Evolutionary conservation across 176 grass and related monocot species (phyloP), one percentile per base, ranked within the genome.

Genomic region (Zizania latifolia): DNA sequence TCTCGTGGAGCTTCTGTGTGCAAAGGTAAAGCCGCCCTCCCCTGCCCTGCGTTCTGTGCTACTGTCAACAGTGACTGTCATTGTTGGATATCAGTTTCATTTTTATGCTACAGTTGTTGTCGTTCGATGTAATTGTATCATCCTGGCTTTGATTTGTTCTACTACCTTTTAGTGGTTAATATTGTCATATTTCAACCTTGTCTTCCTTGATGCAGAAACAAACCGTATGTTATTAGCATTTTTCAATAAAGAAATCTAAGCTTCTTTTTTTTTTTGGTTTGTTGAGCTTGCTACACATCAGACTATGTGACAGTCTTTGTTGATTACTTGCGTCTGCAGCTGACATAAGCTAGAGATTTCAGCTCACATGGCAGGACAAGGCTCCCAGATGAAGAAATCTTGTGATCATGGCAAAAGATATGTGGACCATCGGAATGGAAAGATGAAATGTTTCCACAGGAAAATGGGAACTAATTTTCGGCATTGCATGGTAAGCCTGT

Each of bases 381-480:
- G 23, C 55, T 83, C 68, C 59, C 30, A 12, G 8, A 29, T 56
- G 28, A 48, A 34, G 48, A 63, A 33, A 70, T 41, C 39, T 32
- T 72, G 31, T 34, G 56, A 19, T 50, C 13, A n/a, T 30, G 53
- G 26, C 35, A 71, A 61, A 15, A 55, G 26, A 62, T 41, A 83
- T 24, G 15, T 17, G n/a, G 41, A 34, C 14, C 37, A 62, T 74
- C 4, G 65, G 45, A 19, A 73, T 72, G 33, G 70, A 50, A 66
- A 45, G 43, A 37, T 55, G 66, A 79, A 79, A 48, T 29, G 71
- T 23, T 86, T 86, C 44, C 14, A 7, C 26, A 68, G 64, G 45
- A 6, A 48, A 31, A 81, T 86, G 83, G 64, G 6, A 14, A 59
- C 66, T 44, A 35, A 72, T 66, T 85, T 72, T 68, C 70, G 40